phyloP scores from a whole-genome alignment of 352 stramenopile genomes.

The Elongisporangium prolatum region DNA sequence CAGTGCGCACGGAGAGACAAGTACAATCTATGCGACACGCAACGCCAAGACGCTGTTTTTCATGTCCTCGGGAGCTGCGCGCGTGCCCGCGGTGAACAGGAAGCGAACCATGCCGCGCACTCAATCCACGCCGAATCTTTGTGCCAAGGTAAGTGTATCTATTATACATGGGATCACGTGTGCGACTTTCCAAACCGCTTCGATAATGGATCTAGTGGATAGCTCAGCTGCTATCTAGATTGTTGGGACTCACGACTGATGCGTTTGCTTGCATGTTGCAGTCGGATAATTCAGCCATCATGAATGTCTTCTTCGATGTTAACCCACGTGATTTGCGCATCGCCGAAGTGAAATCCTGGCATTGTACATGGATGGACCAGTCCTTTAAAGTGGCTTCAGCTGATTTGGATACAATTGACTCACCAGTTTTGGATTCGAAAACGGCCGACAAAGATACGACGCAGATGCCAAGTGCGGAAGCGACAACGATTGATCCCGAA shows the following conservation, averaged over 20 bases:
- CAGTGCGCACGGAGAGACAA: constrained; percentile 26
- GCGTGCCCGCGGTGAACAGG: constrained; percentile 1
- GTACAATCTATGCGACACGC: constrained; percentile 18
- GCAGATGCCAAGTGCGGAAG: constrained; percentile 1
- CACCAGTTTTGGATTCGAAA: background rate
- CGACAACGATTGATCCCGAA: background rate
- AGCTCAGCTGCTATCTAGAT: background rate
- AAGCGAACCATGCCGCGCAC: constrained; percentile 12
- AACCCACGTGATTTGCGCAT: constrained; percentile 76
- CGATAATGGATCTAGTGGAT: background rate
- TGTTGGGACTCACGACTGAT: background rate
- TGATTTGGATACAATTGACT: background rate
- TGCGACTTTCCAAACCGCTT: background rate
- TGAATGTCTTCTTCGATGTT: constrained; percentile 77
- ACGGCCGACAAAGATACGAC: background rate
- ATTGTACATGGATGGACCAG: constrained; percentile 67
- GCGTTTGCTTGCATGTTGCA: constrained; percentile 4
- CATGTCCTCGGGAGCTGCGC: constrained; percentile 1
- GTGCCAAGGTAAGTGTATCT: constrained; percentile 7
- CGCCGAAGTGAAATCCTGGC: constrained; percentile 76
- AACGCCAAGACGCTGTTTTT: constrained; percentile 9
- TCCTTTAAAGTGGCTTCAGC: constrained; percentile 13
- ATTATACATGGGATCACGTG: background rate
- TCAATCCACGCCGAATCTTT: constrained; percentile 22
- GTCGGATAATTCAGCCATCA: constrained; percentile 43